Evolutionary conservation across 345 rosid genomes (phyloP), one percentile per base, ranked within the genome.

Genomic region (Noccaea bulbosa): DNA sequence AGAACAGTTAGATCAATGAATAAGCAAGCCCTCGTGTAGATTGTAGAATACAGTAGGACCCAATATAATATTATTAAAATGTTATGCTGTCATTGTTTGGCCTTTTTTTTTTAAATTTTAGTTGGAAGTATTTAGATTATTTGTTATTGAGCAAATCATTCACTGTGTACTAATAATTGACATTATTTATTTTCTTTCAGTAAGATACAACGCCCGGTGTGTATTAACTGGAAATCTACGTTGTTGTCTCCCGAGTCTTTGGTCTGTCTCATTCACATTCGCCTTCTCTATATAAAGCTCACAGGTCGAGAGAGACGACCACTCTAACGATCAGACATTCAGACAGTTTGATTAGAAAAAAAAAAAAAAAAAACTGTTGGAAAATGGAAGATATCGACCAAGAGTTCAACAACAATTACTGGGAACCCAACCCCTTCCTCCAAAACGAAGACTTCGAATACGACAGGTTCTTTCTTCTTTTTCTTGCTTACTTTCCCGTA

Each of bases 341-440:
- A 24, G 44, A 50, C 44, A 44, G 3, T 4, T 15, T 27, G 40
- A 49, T 49, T 57, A 9, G 11, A 43, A 27, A 27, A 4, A 39
- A 34, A 39, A 34, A 43, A 27, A 27, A 4, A 39, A 34, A 39
- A 34, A 39, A 11, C 38, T 47, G 66, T 40, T 45, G 27, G 67
- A 46, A 57, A 62, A 78, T 80, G 46, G 78, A 77, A 7, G 54
- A 77, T 70, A 77, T 79, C 52, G 82, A 80, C 11, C 87, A 83
- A 33, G 96, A 89, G 17, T 81, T 76, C 65, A 81, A 54, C 49
- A 81, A 85, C 49, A 81, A 84, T 50, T 86, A 78, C 67, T 87
- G 89, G 91, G 96, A 87, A 62, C 69, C 89, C 0, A 85, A 65
- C 61, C 72, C 72, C 75, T 86, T 90, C 74, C 72, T 80, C 62